A percentile compares a stretch with the other conserved stretches of the same genome.
phyloP scores from a whole-genome alignment of 495 filamentous ascomycete species.

The Xylaria flabelliformis region DNA sequence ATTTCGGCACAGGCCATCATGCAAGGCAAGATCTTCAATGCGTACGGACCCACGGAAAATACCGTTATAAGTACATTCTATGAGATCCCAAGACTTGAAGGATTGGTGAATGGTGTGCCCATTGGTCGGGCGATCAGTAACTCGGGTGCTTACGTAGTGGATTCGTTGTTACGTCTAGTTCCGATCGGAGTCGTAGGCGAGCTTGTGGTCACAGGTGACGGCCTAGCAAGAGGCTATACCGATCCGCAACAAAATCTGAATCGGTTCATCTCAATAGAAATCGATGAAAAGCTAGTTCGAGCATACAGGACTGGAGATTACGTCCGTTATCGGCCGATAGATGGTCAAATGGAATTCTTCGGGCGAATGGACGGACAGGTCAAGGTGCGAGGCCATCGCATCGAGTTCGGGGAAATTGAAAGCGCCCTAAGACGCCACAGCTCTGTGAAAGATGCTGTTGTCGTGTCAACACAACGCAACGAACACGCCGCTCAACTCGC shows the following conservation, averaged over 20 bases:
- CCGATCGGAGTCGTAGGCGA: conserved; percentile 26
- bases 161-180: conserved; percentile 10
- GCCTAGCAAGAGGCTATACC: conserved; percentile 22
- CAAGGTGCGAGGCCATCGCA: conserved; percentile 37
- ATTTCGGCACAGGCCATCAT: conserved; percentile 32
- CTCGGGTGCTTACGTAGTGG: conserved; percentile 29
- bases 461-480: not conserved
- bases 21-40: conserved; percentile 51
- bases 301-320: conserved; percentile 24
- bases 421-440: not conserved
- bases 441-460: conserved; percentile 1
- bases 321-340: not conserved
- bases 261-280: not conserved
- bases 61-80: conserved; percentile 50
- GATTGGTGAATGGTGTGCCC: conserved; percentile 23
- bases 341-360: conserved; percentile 8
- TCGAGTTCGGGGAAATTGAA: conserved; percentile 40
- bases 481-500: not conserved
- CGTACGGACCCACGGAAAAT: conserved; percentile 61
- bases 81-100: conserved; percentile 16
- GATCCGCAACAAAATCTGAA: not conserved
- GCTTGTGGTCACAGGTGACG: conserved; percentile 29
- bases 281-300: not conserved
- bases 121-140: conserved; percentile 26
- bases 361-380: conserved; percentile 38